These are phyloP conservation scores for Coniochaeta hoffmannii DNA, from an alignment of 2,329 filamentous ascomycete genomes.

Conservation along the genomic window DNA sequence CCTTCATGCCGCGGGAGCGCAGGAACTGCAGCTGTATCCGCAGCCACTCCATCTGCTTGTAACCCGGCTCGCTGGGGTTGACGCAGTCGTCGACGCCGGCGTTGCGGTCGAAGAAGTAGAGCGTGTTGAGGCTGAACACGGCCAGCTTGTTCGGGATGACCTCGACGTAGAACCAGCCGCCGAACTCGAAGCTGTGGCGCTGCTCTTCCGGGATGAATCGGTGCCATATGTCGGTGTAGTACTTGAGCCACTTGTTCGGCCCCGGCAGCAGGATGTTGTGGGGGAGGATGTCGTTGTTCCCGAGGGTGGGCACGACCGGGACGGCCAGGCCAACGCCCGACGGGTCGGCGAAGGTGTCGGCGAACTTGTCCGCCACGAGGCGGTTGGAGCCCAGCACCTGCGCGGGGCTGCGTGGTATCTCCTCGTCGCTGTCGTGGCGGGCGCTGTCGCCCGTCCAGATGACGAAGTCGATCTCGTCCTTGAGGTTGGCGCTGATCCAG, in stretches of 20 bases:
- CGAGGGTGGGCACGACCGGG: slow-evolving; percentile 82
- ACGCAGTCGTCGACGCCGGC: slow-evolving; percentile 88
- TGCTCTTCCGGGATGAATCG: slow-evolving; percentile 89
- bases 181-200: slow-evolving; percentile 81
- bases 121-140: slow-evolving; percentile 89
- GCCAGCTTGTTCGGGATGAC: slow-evolving; percentile 80
- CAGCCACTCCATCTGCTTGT: slow-evolving; percentile 93
- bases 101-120: slow-evolving; percentile 94
- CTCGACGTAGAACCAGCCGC: slow-evolving; percentile 92
- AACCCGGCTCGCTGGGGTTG: slow-evolving; percentile 73
- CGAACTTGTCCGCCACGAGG: slow-evolving; percentile 67
- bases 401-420: slow-evolving; percentile 63
- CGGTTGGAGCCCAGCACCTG: slow-evolving; percentile 76
- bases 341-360: slow-evolving; percentile 59
- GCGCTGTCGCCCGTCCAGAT: slow-evolving; percentile 90
- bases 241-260: slow-evolving; percentile 78
- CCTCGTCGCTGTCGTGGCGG: slow-evolving; percentile 81
- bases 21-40: slow-evolving; percentile 79
- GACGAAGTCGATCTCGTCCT: slow-evolving; percentile 78
- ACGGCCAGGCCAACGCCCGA: slow-evolving; percentile 55
- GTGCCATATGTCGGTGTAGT: slow-evolving; percentile 72
- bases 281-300: slow-evolving; percentile 95
- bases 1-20: slow-evolving; percentile 82
- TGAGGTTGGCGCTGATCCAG: slow-evolving; percentile 76
- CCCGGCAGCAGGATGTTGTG: slow-evolving; percentile 88